A percentile compares a stretch with the other conserved stretches of the same genome.
These are phyloP conservation scores for Babjeviella inositovora DNA, from an alignment of 805 yeast genomes.

Conservation along the genomic window DNA sequence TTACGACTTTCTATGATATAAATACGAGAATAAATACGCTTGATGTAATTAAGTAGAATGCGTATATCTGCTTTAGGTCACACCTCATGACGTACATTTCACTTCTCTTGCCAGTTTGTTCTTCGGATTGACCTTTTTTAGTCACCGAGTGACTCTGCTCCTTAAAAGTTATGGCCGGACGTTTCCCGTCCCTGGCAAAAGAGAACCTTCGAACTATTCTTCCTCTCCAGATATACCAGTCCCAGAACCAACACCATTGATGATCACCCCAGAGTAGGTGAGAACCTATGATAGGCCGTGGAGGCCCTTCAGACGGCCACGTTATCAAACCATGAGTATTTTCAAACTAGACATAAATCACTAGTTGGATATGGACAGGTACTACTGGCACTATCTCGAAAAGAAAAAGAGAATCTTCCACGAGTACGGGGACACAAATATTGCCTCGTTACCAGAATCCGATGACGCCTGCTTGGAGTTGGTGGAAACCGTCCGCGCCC, in stretches of 20 bases:
- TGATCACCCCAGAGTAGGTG: constrained; percentile 54
- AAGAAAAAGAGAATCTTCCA: constrained; percentile 45
- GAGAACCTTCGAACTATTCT: too few species aligned
- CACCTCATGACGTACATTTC: too few species aligned
- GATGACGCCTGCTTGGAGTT: constrained; percentile 45
- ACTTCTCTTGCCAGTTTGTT: too few species aligned
- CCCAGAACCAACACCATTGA: constrained; percentile 38
- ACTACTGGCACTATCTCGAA: constrained; percentile 46
- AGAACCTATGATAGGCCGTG: constrained; percentile 56
- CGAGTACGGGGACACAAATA: constrained; percentile 41
- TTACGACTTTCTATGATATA: too few species aligned
- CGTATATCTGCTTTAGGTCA: too few species aligned
- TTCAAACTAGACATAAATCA: constrained; percentile 57
- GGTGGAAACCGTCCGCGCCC: constrained; percentile 45
- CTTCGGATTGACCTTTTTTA: too few species aligned
- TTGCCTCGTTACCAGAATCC: constrained; percentile 53
- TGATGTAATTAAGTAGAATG: too few species aligned
- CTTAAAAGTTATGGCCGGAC: too few species aligned
- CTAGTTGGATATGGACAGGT: constrained; percentile 72
- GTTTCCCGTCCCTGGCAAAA: too few species aligned
- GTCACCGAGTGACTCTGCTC: too few species aligned
- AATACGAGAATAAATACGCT: too few species aligned
- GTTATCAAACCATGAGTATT: constrained; percentile 67
- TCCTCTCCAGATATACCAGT: constrained; percentile 6
- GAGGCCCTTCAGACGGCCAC: constrained; percentile 73